Evolutionary conservation across 1,139 yeast genomes (phyloP).

Genomic region (Waltiozyma sp.): DNA sequence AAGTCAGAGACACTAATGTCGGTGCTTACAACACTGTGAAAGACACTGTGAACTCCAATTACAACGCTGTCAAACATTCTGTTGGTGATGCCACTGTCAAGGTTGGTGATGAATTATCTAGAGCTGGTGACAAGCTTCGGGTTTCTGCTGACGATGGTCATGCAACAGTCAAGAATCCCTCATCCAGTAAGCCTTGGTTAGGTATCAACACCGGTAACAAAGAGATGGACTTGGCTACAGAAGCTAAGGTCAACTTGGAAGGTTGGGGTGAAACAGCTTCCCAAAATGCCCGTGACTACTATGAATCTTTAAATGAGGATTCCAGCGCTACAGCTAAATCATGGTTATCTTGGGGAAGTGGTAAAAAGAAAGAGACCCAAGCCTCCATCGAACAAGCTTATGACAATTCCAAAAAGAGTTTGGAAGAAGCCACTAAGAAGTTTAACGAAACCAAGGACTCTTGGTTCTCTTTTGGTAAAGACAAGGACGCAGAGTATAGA

Average conservation of each 20-base stretch:
- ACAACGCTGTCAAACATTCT: conserved; percentile 6
- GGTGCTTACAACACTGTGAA: conserved; percentile 20
- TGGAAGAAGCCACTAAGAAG: conserved; percentile 13
- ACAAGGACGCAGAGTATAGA: conserved; percentile 8
- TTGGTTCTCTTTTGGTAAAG: conserved; percentile 20
- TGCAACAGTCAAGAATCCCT: conserved; percentile 7
- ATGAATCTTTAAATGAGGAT: conserved; percentile 20
- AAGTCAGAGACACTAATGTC: conserved; percentile 17
- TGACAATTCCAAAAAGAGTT: conserved; percentile 19
- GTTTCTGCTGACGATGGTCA: conserved; percentile 14
- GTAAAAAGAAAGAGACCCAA: conserved; percentile 9
- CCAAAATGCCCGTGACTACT: conserved; percentile 28
- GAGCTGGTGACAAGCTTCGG: conserved; percentile 6
- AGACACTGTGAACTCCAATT: conserved; percentile 18
- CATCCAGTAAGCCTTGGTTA: conserved; percentile 10
- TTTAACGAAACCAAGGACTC: conserved; percentile 16
- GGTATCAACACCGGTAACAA: conserved; percentile 6
- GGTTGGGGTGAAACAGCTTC: conserved; percentile 36
- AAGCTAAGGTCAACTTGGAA: conserved; percentile 20
- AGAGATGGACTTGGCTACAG: conserved; percentile 17
- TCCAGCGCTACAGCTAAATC: conserved; percentile 15
- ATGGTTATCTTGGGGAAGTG: conserved; percentile 11
- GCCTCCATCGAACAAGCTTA: conserved; percentile 15
- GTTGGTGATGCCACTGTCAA: conserved; percentile 11
- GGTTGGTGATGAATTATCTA: conserved; percentile 12